Evolutionary conservation across 169 alveolate genomes (phyloP).

Genomic region (Neospora caninum): DNA sequence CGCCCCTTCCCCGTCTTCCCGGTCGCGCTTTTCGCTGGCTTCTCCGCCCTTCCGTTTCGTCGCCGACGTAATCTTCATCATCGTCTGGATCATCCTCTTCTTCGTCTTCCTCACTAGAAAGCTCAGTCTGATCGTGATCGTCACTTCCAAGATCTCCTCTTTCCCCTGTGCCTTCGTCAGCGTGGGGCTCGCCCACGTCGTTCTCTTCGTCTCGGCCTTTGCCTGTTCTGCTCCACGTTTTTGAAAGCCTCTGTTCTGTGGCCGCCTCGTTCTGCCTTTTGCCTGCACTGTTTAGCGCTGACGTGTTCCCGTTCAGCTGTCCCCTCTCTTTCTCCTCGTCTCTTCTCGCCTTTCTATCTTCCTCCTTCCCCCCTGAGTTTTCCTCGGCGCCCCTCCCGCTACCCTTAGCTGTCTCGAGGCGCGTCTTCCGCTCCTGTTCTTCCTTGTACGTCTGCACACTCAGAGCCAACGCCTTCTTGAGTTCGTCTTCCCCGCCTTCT

Average conservation of each 20-base stretch:
- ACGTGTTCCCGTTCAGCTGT: too few species aligned
- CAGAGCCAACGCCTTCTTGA: constrained; percentile 15
- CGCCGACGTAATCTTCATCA: constrained; percentile 12
- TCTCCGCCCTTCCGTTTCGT: not conserved
- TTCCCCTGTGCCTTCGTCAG: not conserved
- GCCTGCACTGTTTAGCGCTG: too few species aligned
- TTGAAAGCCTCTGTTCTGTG: not conserved
- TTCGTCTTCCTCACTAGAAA: not conserved
- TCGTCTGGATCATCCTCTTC: not conserved
- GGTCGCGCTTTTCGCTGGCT: not conserved
- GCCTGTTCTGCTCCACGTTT: not conserved
- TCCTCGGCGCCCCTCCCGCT: not conserved
- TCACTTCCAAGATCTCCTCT: not conserved
- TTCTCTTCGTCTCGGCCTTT: not conserved
- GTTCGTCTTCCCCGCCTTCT: not conserved
- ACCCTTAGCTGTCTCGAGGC: not conserved
- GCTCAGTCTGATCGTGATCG: not conserved
- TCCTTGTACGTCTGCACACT: constrained; percentile 32
- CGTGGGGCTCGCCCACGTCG: not conserved
- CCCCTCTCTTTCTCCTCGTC: not conserved
- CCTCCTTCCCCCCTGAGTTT: not conserved
- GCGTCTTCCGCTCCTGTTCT: constrained; percentile 13
- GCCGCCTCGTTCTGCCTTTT: not conserved
- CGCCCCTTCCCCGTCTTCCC: not conserved
- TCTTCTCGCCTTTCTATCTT: not conserved